Evolutionary conservation across 139 green algal genomes (phyloP).

Genomic region (Ettlia oleoabundans): DNA sequence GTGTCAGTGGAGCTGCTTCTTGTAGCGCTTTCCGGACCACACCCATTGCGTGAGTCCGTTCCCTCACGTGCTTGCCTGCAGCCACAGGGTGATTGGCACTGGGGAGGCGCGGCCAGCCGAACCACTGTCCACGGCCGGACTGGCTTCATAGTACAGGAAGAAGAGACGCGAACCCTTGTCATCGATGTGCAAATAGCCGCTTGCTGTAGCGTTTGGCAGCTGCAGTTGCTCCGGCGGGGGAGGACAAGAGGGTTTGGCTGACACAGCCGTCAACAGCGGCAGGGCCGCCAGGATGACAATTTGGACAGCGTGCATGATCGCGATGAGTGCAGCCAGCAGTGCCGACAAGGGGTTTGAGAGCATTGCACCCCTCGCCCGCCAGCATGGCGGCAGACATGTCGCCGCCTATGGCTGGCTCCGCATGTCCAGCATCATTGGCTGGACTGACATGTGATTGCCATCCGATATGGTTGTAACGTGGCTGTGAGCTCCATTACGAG

Average conservation of each 20-base stretch:
- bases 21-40: too few relatives aligned
- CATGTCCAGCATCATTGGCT: too few relatives aligned
- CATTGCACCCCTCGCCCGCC: too few relatives aligned
- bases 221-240: neutral
- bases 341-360: too few relatives aligned
- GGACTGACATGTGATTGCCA: too few relatives aligned
- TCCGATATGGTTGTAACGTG: too few relatives aligned
- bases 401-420: too few relatives aligned
- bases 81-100: constrained; percentile 13
- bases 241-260: neutral
- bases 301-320: too few relatives aligned
- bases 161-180: neutral
- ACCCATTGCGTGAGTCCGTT: neutral
- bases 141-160: constrained; percentile 15
- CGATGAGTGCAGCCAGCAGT: too few relatives aligned
- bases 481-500: too few relatives aligned
- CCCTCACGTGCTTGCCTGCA: neutral
- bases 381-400: too few relatives aligned
- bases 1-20: too few relatives aligned
- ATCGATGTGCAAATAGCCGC: neutral
- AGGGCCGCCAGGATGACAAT: neutral
- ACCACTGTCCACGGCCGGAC: neutral
- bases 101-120: neutral
- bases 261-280: neutral
- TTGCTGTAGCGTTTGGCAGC: neutral